Evolutionary conservation across 2,329 filamentous ascomycete species (phyloP).

Genomic region (Chaetomiaceae sp.): DNA sequence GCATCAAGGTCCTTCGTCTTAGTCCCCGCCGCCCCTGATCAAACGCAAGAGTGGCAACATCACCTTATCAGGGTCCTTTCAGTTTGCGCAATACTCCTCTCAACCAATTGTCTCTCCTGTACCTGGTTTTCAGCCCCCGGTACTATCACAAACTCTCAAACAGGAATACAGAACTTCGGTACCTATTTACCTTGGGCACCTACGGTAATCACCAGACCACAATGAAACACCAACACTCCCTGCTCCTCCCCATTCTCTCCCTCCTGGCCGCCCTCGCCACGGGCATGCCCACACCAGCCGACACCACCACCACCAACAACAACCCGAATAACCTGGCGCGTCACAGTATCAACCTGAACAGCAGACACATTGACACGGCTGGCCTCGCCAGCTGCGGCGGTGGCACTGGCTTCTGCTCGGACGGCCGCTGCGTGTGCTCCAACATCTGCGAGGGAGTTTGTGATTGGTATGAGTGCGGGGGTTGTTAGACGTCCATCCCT

Average conservation of each 20-base stretch:
- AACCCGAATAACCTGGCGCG: too few relatives aligned
- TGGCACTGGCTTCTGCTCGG: slow-evolving; percentile 13
- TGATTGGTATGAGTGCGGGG: slow-evolving; percentile 15
- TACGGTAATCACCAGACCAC: neutral
- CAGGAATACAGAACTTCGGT: too few relatives aligned
- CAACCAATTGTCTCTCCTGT: neutral
- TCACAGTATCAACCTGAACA: too few relatives aligned
- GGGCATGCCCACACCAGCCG: too few relatives aligned
- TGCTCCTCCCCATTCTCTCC: neutral
- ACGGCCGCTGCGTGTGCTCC: slow-evolving; percentile 11
- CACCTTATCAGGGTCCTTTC: too few relatives aligned
- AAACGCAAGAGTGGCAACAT: neutral
- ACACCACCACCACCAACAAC: too few relatives aligned
- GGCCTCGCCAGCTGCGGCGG: slow-evolving; percentile 1
- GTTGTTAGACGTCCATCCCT: too few relatives aligned
- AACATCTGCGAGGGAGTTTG: slow-evolving; percentile 15
- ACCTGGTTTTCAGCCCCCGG: neutral
- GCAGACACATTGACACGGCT: neutral
- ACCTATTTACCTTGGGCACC: too few relatives aligned
- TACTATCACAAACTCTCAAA: too few relatives aligned
- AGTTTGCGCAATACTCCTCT: neutral
- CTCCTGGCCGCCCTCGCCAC: neutral
- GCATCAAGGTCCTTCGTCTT: neutral
- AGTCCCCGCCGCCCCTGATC: neutral
- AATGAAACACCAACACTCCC: neutral